Evolutionary conservation across 2,329 filamentous ascomycete species (phyloP), one percentile per base, ranked within the genome.

Genomic region (Penicillium carneum): DNA sequence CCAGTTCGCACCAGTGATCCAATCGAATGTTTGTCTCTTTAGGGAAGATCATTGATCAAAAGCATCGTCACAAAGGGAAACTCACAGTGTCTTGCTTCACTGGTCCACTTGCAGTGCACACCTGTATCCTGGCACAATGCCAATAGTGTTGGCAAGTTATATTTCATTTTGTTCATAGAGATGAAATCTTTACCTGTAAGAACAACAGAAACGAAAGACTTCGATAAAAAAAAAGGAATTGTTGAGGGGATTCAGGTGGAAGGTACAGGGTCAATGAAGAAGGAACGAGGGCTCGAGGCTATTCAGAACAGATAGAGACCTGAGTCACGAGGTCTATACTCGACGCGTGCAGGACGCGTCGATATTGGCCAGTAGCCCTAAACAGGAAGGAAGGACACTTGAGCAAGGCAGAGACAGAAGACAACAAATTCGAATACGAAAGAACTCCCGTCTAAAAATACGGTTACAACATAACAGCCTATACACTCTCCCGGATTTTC

Each of bases 401-500:
- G 8, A 52, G 36, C 1, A 31, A 52, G 8, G 3, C 1, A 16
- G 49, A 52, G 8, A 16, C 1, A 7, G n/a, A 54, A 33, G 3
- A 11, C 5, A 38, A 16, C 20, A 36, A n/a, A 8, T 23, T 36
- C 11, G 49, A 20, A 26, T 41, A 20, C 3, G 14, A 36, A 36
- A 10, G 4, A 10, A 14, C 9, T 0, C 7, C 16, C 20, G 20
- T 36, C 1, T 2, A 10, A 55, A 45, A 36, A 18, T 14, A 34
- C 38, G 36, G 34, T 14, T 34, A 43, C 31, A 43, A 59, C 36
- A 10, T 45, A 38, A 38, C 26, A 26, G n/a, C 20, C 49, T 63
- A 63, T 80, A 86, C 79, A 63, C 78, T 78, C 69, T 86, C 83
- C 48, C 78, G 69, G 49, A 80, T 75, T 71, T 78, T 75, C 42